Base-by-base conservation (phyloP, 169 alveolate genomes). In the Plasmodium berghei region DNA sequence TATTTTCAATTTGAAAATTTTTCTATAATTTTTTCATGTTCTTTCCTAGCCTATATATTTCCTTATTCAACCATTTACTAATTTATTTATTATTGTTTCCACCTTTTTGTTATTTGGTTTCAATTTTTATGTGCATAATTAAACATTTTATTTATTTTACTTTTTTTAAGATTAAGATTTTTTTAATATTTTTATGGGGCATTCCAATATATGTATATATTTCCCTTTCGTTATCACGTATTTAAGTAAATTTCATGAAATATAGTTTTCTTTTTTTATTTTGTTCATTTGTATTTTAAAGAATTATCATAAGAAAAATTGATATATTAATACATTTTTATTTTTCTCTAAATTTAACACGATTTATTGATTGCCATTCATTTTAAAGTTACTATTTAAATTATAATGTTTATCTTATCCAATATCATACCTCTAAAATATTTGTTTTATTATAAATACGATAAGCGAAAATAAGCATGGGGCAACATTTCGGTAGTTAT, bases 101-200 rank as follows among this genome's bases (percentile, higher is more conserved):
- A 40, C 28, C 34, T 45, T 3, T 69, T 69, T 42, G 56, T 28
- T 62, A 67, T 77, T 63, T 77, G 75, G 58, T 58, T 77, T 40
- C 49, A 26, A 77, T 52, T 56, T 73, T 58, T 56, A 73, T 73
- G 63, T 59, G 52, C 34, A 34, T 73, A 73, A 73, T 73, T 73
- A 58, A 64, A 58, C 45, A 5, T 20, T 58, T 20, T 4, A 34
- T 28, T 18, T 9, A 9, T 5, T 49, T 52, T 54, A 28, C 40
- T 42, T 49, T 34, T 16, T 28, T 16, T 55, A 22, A 55, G 5
- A 16, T 55, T 55, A 55, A 16, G 22, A n/a, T 5, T 55, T 55
- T 55, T 55, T 55, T 10, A n/a, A 22, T 55, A 55, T 55, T 16
- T 55, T 55, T 55, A 16, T 55, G 16, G 63, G 16, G 22, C 22